Evolutionary conservation across 345 rosid species (phyloP), one percentile per base, ranked within the genome.

Genomic region (Erysimum cheiranthoides): DNA sequence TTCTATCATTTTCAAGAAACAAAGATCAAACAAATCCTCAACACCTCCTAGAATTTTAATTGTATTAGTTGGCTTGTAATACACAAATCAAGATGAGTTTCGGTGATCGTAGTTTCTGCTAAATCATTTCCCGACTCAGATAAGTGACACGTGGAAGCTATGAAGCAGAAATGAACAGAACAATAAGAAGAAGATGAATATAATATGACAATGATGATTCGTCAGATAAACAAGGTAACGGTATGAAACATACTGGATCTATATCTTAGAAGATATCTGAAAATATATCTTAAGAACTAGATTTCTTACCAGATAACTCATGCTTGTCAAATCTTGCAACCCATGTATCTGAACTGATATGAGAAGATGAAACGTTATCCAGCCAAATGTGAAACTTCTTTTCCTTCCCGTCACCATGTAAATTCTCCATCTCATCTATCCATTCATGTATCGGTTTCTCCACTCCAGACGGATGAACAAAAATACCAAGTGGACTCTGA

Each of bases 401-500:
- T 25, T 86, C 93, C 66, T 82, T 86, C 67, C 73, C 78, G 68
- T 88, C 89, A 38, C 98, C 92, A 56, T 91, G 82, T 56, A 79
- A 57, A 17, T 46, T 76, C 61, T 49, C 77, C 76, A 90, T 10
- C 73, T 79, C 78, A 65, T 80, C 79, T 81, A 89, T 56, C 81
- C 83, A 82, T 21, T 82, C 89, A 65, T 59, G 82, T 43, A 95
- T 87, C 40, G 86, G 77, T 13, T 81, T 70, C 84, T 90, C 92
- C 56, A 56, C 78, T 68, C 97, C 99, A 18, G 93, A 85, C 12
- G 97, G 97, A 87, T 82, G 87, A 79, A 88, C 77, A 59, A 80
- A 76, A 51, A 78, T 63, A 70, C 88, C 89, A 38, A 82, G 60
- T 34, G 90, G 82, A 82, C 84, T 80, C 99, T 95, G 86, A 70